Base-by-base conservation (phyloP, 495 filamentous ascomycete genomes). In the Bombardia bombarda region DNA sequence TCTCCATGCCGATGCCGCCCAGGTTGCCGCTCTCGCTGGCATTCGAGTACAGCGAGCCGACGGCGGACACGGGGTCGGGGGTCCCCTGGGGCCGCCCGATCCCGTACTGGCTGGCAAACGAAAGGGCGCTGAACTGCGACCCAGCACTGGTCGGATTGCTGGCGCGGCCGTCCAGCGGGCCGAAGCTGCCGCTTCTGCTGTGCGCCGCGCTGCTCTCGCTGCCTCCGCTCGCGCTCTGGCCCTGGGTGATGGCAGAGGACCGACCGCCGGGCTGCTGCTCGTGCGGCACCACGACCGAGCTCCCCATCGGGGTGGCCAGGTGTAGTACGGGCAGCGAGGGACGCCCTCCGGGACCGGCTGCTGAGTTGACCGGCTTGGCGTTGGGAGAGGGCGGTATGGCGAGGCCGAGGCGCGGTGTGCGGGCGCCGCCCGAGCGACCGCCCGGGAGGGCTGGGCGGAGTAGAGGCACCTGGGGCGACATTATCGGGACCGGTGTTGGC, bases 271-370 rank as follows among this genome's bases (percentile, higher is more conserved):
- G 57, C 13, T 43, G 62, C 49, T 72, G 75, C 46, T 75, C 77
- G 46, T 83, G 78, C 6, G 85, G 81, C 25, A 78, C 77, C 42
- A n/a, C n/a, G n/a, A 73, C 65, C 47, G 72, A 78, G 64, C 77
- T 84, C 31, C 86, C 86, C 82, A 84, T 85, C 10, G 89, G 89
- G 10, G 88, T 95, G n/a, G n/a, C n/a, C n/a, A n/a, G n/a, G n/a
- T n/a, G n/a, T 14, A 95, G 74, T 38, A 78, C 74, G 13, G 88
- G 89, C 14, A 76, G 78, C 8, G 77, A 56, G 14, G 82, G 79
- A 26, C 80, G 74, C 14, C 66, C 61, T 44, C 71, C 57, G 38
- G 60, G 32, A 18, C 32, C 32, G 49, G 63, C 49, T 44, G 47
- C 41, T 49, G 56, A 39, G 48, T 66, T 68, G 30, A 84, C 76